Evolutionary conservation across 225 moss, liverwort and hornwort genomes (phyloP).

Genomic region (Marchantia polymorpha): DNA sequence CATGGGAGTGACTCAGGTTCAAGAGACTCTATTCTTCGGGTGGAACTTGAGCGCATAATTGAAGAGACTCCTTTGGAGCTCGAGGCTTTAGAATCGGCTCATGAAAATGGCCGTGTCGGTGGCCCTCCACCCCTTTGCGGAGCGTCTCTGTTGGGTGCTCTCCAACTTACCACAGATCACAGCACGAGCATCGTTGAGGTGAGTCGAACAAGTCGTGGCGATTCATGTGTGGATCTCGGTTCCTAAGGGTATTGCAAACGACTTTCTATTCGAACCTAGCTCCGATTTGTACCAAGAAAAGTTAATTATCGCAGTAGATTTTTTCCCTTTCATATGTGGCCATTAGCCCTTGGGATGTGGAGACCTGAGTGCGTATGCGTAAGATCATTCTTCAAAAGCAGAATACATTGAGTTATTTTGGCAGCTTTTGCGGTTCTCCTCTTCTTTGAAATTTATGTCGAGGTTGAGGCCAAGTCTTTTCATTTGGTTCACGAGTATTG

Average conservation of each 20-base stretch:
- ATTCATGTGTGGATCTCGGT: no score
- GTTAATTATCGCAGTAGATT: no score
- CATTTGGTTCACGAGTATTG: no score
- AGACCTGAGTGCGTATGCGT: neutral
- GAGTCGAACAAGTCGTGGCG: constrained; percentile 1
- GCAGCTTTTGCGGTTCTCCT: neutral
- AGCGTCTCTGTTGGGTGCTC: constrained; percentile 71
- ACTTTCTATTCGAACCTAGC: no score
- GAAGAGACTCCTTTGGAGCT: constrained; percentile 96
- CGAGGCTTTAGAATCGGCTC: constrained; percentile 65
- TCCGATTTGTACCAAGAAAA: no score
- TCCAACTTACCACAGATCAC: constrained; percentile 94
- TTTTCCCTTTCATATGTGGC: no score
- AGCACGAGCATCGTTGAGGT: constrained; percentile 97
- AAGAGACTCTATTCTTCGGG: constrained; percentile 77
- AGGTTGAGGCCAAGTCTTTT: no score
- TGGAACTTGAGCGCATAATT: constrained; percentile 91
- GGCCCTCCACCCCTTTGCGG: constrained; percentile 49
- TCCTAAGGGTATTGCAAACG: no score
- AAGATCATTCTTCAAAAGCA: neutral
- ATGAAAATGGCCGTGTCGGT: constrained; percentile 54
- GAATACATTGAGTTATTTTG: neutral
- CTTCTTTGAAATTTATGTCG: neutral
- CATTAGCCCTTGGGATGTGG: neutral
- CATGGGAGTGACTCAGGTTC: constrained; percentile 81